Conservation (phyloP, 2,329 filamentous ascomycete genomes). For the Diaporthe sp. region DNA sequence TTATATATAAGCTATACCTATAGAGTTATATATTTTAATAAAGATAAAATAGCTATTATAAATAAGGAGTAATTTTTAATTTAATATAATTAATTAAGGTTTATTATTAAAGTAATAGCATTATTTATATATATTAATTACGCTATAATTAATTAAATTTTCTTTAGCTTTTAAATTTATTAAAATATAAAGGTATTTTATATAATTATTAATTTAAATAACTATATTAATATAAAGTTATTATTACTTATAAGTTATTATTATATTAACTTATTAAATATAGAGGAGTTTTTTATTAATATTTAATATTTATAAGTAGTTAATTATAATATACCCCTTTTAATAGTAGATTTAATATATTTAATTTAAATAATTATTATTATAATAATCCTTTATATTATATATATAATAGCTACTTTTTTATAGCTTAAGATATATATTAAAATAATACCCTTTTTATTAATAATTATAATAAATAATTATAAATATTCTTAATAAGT, state of each 20-base stretch:
- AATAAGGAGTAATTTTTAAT: not conserved
- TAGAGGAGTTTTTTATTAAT: not conserved
- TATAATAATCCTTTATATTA: not conserved
- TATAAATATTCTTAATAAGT: too few relatives aligned
- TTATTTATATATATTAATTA: not conserved
- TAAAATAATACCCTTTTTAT: not conserved
- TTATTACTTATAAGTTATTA: not conserved
- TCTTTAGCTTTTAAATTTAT: not conserved
- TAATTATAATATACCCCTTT: not conserved
- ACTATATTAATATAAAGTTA: not conserved
- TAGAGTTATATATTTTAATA: not conserved
- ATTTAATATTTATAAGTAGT: not conserved
- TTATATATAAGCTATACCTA: not conserved
- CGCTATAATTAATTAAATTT: not conserved
- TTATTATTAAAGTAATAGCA: not conserved
- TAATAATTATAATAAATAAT: not conserved
- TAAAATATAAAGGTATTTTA: not conserved
- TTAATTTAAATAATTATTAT: not conserved
- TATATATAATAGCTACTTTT: not conserved
- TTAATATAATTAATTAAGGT: not conserved
- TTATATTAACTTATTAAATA: not conserved
- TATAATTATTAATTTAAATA: not conserved
- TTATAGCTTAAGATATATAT: not conserved
- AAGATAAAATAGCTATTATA: not conserved
- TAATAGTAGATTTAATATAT: not conserved